A percentile compares a stretch with the other conserved stretches of the same genome.
Conservation (phyloP, 768 basidiomycete genomes). For the Serendipita sp. region DNA sequence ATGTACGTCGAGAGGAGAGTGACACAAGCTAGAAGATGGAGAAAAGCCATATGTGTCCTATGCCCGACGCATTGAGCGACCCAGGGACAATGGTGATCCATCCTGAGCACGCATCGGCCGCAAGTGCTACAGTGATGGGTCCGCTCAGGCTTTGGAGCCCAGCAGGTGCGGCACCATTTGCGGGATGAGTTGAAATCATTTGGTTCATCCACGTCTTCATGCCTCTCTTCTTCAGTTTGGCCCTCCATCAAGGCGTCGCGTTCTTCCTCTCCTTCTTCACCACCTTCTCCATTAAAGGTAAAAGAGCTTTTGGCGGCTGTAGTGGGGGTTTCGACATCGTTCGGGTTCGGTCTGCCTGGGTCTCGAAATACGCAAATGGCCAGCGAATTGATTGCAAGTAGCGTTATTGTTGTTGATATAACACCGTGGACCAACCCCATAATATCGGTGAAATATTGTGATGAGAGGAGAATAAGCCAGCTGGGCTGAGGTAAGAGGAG, state of each 20-base stretch:
- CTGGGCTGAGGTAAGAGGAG: constrained; percentile 65
- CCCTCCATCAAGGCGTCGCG: constrained; percentile 7
- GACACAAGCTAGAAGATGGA: constrained; percentile 55
- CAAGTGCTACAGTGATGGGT: constrained; percentile 65
- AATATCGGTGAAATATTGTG: constrained; percentile 30
- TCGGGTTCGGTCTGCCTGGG: constrained; percentile 33
- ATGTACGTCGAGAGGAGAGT: constrained; percentile 49
- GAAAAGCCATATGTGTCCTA: constrained; percentile 68
- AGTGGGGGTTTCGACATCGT: constrained; percentile 15
- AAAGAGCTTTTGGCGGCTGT: constrained; percentile 7
- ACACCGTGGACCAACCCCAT: constrained; percentile 29
- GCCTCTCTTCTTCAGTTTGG: constrained; percentile 17
- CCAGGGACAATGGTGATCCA: constrained; percentile 88
- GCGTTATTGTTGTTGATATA: constrained; percentile 46
- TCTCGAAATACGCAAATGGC: constrained; percentile 57
- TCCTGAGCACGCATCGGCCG: constrained; percentile 65
- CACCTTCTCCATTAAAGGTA: background rate
- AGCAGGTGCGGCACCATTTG: constrained; percentile 66
- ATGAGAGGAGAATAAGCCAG: constrained; percentile 45
- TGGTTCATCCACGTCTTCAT: background rate
- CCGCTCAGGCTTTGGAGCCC: constrained; percentile 64
- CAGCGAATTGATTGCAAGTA: constrained; percentile 55
- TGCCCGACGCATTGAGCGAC: constrained; percentile 62
- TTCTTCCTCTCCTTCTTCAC: background rate
- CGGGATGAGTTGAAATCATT: constrained; percentile 34